Base-by-base conservation (phyloP, 139 green algal species). In the Desmodesmus armatus region DNA sequence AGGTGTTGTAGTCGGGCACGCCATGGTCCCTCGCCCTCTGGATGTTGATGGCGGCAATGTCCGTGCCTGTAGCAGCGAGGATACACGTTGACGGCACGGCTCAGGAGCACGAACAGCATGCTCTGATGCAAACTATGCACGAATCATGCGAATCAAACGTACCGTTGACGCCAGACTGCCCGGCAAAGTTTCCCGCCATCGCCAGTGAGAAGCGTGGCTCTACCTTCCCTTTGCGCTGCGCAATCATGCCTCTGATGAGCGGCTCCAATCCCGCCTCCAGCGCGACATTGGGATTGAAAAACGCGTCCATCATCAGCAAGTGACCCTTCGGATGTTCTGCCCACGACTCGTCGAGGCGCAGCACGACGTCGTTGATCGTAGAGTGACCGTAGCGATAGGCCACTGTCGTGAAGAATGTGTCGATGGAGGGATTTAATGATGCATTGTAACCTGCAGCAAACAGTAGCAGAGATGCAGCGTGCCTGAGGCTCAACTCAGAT, bases 21-120 rank as follows among this genome's bases (percentile, higher is more conserved):
- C 88, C 88, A 55, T 91, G 88, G 71, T 91, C 88, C 21, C 88
- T 84, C 2, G 85, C 85, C 11, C 88, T 60, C 75, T 89, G 85
- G 65, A 91, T 91, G 55, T 89, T 86, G 21, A 82, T 65, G 1
- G 88, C 84, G 15, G 88, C 47, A 17, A 91, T 41, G 84, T 91
- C 88, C 2, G 31, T 87, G 35, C 80, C 84, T 25, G n/a, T n/a
- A n/a, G n/a, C n/a, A n/a, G n/a, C n/a, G n/a, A n/a, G n/a, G n/a
- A n/a, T n/a, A n/a, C n/a, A n/a, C n/a, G n/a, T 7, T 55, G 47
- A 55, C 13, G 47, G 13, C 47, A 55, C 47, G 47, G 7, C 47
- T 21, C 9, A 21, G 47, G 47, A 21, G 47, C 47, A 7, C 47
- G 13, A 21, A 55, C 47, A 55, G 47, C 47, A 55, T 55, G 7